Evolutionary conservation across 1,139 yeast species (phyloP).

Genomic region (Taphrina communis): DNA sequence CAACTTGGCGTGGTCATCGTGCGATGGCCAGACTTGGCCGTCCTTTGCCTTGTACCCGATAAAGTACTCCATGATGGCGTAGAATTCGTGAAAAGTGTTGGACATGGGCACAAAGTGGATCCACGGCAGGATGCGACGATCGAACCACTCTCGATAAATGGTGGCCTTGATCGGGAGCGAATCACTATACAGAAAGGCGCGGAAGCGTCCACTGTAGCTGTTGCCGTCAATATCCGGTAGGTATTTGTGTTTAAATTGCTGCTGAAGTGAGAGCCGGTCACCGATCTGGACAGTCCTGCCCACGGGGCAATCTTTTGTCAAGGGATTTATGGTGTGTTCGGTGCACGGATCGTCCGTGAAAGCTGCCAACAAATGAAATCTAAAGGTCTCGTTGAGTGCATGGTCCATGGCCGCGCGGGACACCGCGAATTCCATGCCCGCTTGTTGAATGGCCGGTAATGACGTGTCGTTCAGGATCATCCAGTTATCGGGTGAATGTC

Average conservation of each 20-base stretch:
- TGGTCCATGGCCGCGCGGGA: constrained; percentile 10
- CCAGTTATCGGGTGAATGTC: constrained; percentile 4
- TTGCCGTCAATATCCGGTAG: constrained; percentile 47
- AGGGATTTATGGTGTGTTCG: neutral
- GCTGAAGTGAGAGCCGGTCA: neutral
- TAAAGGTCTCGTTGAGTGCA: neutral
- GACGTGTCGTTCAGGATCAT: neutral
- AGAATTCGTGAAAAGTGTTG: constrained; percentile 44
- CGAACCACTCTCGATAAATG: constrained; percentile 47
- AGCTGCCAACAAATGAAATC: neutral
- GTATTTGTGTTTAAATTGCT: constrained; percentile 43
- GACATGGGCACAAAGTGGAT: constrained; percentile 47
- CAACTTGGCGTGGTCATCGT: constrained; percentile 43
- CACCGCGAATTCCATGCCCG: constrained; percentile 7
- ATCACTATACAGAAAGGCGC: constrained; percentile 44
- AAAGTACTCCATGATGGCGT: constrained; percentile 42
- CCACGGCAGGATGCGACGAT: constrained; percentile 46
- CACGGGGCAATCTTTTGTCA: neutral
- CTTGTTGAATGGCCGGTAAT: neutral
- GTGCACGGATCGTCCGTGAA: constrained; percentile 20
- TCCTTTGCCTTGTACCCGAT: constrained; percentile 33
- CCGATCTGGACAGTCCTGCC: neutral
- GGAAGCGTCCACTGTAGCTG: constrained; percentile 45
- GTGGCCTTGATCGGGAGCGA: constrained; percentile 46
- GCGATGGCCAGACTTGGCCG: constrained; percentile 22